These are phyloP conservation scores for Aspergillus olivimuriae DNA, from an alignment of 495 filamentous ascomycete genomes.

Conservation along the genomic window DNA sequence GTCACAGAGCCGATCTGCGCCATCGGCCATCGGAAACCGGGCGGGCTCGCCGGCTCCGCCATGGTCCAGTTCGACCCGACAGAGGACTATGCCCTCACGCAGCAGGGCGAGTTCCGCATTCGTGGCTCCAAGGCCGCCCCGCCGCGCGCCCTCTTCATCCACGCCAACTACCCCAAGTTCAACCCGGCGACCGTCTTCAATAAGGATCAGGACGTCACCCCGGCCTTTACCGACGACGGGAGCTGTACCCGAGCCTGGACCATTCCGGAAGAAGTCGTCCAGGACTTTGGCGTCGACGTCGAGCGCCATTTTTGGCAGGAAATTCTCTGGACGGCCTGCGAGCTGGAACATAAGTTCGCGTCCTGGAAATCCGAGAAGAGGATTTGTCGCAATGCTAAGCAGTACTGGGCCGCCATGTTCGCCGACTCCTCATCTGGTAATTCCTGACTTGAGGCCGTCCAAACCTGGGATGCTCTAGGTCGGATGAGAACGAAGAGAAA, in stretches of 20 bases:
- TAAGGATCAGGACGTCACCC: conserved; percentile 24
- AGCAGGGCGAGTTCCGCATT: conserved; percentile 14
- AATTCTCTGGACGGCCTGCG: conserved; percentile 41
- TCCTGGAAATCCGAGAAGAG: conserved; percentile 24
- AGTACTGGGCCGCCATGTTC: conserved; percentile 27
- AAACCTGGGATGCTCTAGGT: too few species aligned
- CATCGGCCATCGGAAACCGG: conserved; percentile 65
- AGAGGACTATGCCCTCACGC: conserved; percentile 28
- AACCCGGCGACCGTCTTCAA: conserved; percentile 41
- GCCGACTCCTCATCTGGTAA: background rate
- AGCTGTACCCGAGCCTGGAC: conserved; percentile 39
- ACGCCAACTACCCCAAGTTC: conserved; percentile 46
- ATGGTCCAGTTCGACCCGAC: conserved; percentile 40
- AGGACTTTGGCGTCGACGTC: conserved; percentile 35
- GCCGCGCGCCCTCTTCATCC: conserved; percentile 38
- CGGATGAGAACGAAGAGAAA: too few species aligned
- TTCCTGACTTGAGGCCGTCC: too few species aligned
- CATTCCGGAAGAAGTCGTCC: conserved; percentile 29
- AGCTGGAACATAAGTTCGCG: conserved; percentile 35
- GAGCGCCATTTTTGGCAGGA: conserved; percentile 47
- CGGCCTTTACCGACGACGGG: conserved; percentile 28
- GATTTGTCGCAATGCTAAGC: conserved; percentile 23
- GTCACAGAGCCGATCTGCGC: conserved; percentile 74
- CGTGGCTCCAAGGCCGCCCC: conserved; percentile 14
- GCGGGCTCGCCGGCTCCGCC: conserved; percentile 27